Conservation (phyloP, 1,284 basidiomycete genomes). For the Crepidotus sp. region DNA sequence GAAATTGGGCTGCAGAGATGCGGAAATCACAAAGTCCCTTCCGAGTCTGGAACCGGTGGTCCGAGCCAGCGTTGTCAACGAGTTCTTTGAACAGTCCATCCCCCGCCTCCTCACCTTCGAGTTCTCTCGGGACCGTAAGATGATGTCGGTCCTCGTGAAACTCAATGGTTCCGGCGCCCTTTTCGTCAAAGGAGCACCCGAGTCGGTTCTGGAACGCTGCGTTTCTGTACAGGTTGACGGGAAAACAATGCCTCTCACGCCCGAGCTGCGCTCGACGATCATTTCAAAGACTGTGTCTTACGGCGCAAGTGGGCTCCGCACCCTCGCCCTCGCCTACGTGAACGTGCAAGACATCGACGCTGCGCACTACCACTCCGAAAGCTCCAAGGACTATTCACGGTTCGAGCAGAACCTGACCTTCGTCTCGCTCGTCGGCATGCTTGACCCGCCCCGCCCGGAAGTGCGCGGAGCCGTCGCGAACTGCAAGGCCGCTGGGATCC, state of each 20-base stretch:
- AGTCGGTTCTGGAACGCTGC: slow-evolving; percentile 88
- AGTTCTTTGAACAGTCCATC: slow-evolving; percentile 68
- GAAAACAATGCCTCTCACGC: slow-evolving; percentile 55
- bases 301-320: slow-evolving; percentile 78
- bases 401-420: slow-evolving; percentile 92
- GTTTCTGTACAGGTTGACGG: slow-evolving; percentile 65
- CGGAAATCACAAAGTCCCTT: slow-evolving; percentile 48
- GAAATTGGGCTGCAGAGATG: slow-evolving; percentile 66
- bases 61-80: slow-evolving; percentile 80
- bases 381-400: slow-evolving; percentile 72
- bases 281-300: slow-evolving; percentile 65
- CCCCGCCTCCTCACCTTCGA: slow-evolving; percentile 88
- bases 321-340: slow-evolving; percentile 85
- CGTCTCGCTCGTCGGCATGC: slow-evolving; percentile 94
- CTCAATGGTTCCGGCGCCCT: slow-evolving; percentile 55
- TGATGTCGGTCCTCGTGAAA: slow-evolving; percentile 91
- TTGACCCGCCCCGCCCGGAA: slow-evolving; percentile 96
- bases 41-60: slow-evolving; percentile 45
- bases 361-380: slow-evolving; percentile 72
- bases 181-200: slow-evolving; percentile 94
- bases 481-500: slow-evolving; percentile 89
- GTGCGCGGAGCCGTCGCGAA: slow-evolving; percentile 82
- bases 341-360: slow-evolving; percentile 73
- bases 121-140: slow-evolving; percentile 96
- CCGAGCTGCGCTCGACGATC: slow-evolving; percentile 52